Evolutionary conservation across 192 early-diverging fungal genomes (phyloP).

Genomic region (Backusella liffmaniae): DNA sequence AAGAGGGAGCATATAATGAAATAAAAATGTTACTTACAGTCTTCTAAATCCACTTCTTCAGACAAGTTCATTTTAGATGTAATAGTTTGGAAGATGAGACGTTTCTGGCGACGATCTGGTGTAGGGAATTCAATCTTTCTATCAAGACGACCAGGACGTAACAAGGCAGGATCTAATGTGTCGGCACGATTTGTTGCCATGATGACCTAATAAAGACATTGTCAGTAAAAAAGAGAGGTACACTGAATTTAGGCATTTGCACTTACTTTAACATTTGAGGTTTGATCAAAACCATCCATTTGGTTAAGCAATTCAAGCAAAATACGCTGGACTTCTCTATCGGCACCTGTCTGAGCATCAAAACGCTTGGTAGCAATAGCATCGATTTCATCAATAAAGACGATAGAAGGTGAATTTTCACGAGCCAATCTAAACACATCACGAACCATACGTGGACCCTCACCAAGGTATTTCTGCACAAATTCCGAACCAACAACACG

Average conservation of each 20-base stretch:
- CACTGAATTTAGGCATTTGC: background rate
- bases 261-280: conserved; percentile 89
- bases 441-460: conserved; percentile 96
- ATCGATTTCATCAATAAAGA: conserved; percentile 99
- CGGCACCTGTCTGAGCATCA: conserved; percentile 97
- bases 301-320: conserved; percentile 97
- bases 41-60: conserved; percentile 98
- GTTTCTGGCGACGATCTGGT: conserved; percentile 96
- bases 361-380: conserved; percentile 98
- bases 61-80: conserved; percentile 96
- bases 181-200: conserved; percentile 99
- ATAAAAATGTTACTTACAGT: conserved; percentile 62
- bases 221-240: background rate
- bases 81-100: conserved; percentile 94
- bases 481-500: conserved; percentile 98
- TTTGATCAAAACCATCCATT: conserved; percentile 99
- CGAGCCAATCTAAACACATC: conserved; percentile 96
- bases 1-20: background rate
- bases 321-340: conserved; percentile 98
- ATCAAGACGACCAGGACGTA: conserved; percentile 96
- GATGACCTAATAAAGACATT: conserved; percentile 65
- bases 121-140: conserved; percentile 99
- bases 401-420: conserved; percentile 96
- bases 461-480: conserved; percentile 98
- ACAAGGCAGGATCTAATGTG: conserved; percentile 93